Conservation (phyloP, 2,329 filamentous ascomycete genomes). For the Aureobasidium vineae region DNA sequence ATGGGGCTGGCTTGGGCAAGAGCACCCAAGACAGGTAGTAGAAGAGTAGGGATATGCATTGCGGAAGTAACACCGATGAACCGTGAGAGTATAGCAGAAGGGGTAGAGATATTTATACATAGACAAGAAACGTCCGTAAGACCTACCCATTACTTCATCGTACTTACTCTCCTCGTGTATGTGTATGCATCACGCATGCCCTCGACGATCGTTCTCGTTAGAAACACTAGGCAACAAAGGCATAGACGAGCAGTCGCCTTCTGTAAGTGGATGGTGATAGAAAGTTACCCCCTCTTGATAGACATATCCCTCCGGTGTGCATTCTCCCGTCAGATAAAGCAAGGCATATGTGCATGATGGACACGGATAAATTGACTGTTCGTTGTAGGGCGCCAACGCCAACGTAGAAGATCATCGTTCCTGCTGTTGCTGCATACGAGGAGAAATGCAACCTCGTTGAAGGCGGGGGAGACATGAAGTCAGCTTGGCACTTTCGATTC, state of each 20-base stretch:
- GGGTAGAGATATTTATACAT: background rate
- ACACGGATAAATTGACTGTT: slow-evolving; percentile 16
- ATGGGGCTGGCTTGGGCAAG: slow-evolving; percentile 6
- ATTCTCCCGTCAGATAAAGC: slow-evolving; percentile 3
- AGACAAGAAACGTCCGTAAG: background rate
- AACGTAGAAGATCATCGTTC: slow-evolving; percentile 10
- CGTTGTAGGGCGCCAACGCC: background rate
- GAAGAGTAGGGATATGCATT: slow-evolving; percentile 5
- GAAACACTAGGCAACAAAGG: background rate
- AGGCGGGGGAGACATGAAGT: slow-evolving; percentile 8
- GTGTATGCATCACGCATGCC: background rate
- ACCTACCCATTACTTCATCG: background rate
- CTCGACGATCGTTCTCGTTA: background rate
- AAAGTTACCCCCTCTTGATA: slow-evolving; percentile 11
- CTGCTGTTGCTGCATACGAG: background rate
- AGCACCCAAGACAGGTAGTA: background rate
- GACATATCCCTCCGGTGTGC: background rate
- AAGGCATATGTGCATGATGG: background rate
- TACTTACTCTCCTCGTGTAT: background rate
- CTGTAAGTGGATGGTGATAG: background rate
- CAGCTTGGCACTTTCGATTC: background rate
- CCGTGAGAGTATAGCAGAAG: background rate
- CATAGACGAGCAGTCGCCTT: background rate
- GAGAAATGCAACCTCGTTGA: slow-evolving; percentile 13
- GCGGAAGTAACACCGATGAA: background rate